These are phyloP conservation scores for Yamadazyma atmosphaerica DNA, from an alignment of 1,139 yeast genomes.

Conservation along the genomic window DNA sequence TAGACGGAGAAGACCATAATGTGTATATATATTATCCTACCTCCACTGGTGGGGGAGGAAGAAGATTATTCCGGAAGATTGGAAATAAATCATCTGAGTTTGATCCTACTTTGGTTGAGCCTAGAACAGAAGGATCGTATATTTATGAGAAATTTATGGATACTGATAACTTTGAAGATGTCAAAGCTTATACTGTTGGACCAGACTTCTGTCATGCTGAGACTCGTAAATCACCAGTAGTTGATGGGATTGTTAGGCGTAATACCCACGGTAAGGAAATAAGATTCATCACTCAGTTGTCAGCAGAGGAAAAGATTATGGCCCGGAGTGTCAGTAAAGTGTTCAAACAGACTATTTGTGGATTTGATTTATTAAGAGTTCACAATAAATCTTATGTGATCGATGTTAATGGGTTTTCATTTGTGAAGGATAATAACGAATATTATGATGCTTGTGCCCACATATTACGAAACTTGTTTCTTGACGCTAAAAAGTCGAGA, in stretches of 20 bases:
- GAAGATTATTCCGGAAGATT: constrained; percentile 89
- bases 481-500: constrained; percentile 52
- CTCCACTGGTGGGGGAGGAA: constrained; percentile 95
- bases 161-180: constrained; percentile 97
- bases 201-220: constrained; percentile 92
- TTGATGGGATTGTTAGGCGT: constrained; percentile 96
- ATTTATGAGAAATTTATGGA: constrained; percentile 96
- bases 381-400: constrained; percentile 88
- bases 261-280: constrained; percentile 98
- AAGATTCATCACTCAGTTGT: constrained; percentile 79
- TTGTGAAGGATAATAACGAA: constrained; percentile 87
- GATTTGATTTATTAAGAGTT: constrained; percentile 90
- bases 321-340: constrained; percentile 73
- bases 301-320: constrained; percentile 73
- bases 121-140: constrained; percentile 89
- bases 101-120: constrained; percentile 72
- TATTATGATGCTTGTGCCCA: constrained; percentile 85
- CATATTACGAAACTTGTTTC: constrained; percentile 73
- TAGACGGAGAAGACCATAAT: constrained; percentile 98
- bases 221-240: constrained; percentile 97
- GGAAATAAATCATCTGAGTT: constrained; percentile 97
- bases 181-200: constrained; percentile 97
- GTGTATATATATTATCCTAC: constrained; percentile 89
- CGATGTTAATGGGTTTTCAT: constrained; percentile 97
- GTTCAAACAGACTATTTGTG: constrained; percentile 96